Evolutionary conservation across 305 asterid genomes (phyloP), one percentile per base, ranked within the genome.

Genomic region (Solanum aculeatissimum): DNA sequence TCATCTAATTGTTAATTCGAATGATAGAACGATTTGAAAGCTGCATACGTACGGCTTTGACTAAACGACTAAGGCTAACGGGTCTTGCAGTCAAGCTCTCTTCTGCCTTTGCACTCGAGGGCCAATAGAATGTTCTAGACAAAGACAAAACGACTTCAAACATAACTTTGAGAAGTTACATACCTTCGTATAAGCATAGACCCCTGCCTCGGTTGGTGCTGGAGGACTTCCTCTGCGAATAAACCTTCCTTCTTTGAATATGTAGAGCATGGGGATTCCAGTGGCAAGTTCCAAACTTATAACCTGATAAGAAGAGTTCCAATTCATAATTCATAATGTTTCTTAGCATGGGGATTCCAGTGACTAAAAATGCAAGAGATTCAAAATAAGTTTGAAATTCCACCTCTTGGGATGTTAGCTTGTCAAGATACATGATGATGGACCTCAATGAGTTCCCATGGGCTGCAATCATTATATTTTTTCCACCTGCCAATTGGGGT

Each of bases 371-470:
- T 53, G 43, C 35, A 11, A 53, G 66, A 53, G 51, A 49, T 70
- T 32, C 40, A 85, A 7, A 81, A 5, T 45, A 16, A 35, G 84
- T 57, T 80, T 15, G 72, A 85, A 78, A 53, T 60, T 87, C 86
- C 84, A 95, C 98, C 98, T 95, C 98, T 90, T 95, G 97, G 75
- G 99, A 93, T 83, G 97, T 95, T 87, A 96, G 94, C 90, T 94
- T 90, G 92, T 96, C 98, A 77, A 96, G 91, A 88, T 96, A 96
- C 99, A 95, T 95, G 75, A 95, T 96, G 90, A 96, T 96, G 75
- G 99, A 96, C 92, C 99, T 93, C 88, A 96, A 91, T 12, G 99
- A 96, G 88, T 96, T 96, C 54, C 98, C 99, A 84, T 96, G 99
- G 38, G 99, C 99, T 27, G 98, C 98, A 87, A 96, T 95, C 99